Conservation (phyloP, 306 rosid genomes). For the Pterocarpus santalinus region DNA sequence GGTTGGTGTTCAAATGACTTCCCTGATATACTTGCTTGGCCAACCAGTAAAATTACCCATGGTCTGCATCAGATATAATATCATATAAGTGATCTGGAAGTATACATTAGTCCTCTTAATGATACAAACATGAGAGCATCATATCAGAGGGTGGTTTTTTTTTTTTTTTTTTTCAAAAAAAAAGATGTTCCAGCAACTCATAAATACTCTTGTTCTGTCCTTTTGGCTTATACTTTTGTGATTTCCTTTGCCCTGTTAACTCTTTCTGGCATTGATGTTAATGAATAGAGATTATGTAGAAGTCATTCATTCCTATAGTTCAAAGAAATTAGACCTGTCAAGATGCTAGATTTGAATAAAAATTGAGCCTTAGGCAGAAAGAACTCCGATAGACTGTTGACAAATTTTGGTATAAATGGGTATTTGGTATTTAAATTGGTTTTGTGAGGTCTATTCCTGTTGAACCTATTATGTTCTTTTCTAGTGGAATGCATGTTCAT, state of each 20-base stretch:
- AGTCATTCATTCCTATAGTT: slow-evolving; percentile 1
- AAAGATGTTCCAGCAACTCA: no score
- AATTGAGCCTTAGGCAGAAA: not conserved
- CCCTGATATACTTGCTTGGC: no score
- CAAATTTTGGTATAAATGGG: not conserved
- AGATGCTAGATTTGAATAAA: not conserved
- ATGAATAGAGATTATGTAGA: not conserved
- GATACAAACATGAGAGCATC: no score
- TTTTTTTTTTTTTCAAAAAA: no score
- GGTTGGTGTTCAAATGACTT: no score
- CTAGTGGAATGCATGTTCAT: not conserved
- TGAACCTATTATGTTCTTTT: not conserved
- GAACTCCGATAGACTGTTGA: slow-evolving; percentile 11
- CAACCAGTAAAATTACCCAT: no score
- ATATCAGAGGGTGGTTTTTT: no score
- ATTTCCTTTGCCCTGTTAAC: slow-evolving; percentile 15
- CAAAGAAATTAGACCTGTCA: slow-evolving; percentile 10
- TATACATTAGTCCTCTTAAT: no score
- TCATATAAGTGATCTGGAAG: no score
- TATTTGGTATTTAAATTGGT: no score
- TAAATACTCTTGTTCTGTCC: not conserved
- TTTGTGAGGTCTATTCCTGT: not conserved
- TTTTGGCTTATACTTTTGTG: not conserved
- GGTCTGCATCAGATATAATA: no score
- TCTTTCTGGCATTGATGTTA: slow-evolving; percentile 13